A percentile compares a stretch with the other conserved stretches of the same genome.
Conservation (phyloP, 176 grass and related monocot species). For the maize (Zea mays) region Zm-B73-REFERENCE-NAM-5.0 NC_050096.1:10625001-10625500, state of each 20-base stretch:
- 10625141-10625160: not conserved
- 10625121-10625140: slow-evolving; percentile 14
- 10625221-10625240: slow-evolving; percentile 8
- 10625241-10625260: not conserved
- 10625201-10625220: not conserved
- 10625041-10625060: not conserved
- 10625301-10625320: slow-evolving; percentile 68
- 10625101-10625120: not conserved
- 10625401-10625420: slow-evolving; percentile 29
- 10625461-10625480: not conserved
- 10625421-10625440: not conserved
- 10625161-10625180: not conserved
- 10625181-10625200: not conserved
- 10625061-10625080: not conserved
- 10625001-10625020: slow-evolving; percentile 13
- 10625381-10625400: slow-evolving; percentile 45
- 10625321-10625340: slow-evolving; percentile 81
- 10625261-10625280: not conserved
- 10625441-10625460: not conserved
- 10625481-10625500: not conserved
- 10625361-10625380: slow-evolving; percentile 58
- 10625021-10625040: not conserved
- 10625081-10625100: not conserved
- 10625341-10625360: slow-evolving; percentile 70
- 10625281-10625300: slow-evolving; percentile 61